These are phyloP conservation scores for Globisporangium viniferum DNA, from an alignment of 352 stramenopile species.

Conservation along the genomic window DNA sequence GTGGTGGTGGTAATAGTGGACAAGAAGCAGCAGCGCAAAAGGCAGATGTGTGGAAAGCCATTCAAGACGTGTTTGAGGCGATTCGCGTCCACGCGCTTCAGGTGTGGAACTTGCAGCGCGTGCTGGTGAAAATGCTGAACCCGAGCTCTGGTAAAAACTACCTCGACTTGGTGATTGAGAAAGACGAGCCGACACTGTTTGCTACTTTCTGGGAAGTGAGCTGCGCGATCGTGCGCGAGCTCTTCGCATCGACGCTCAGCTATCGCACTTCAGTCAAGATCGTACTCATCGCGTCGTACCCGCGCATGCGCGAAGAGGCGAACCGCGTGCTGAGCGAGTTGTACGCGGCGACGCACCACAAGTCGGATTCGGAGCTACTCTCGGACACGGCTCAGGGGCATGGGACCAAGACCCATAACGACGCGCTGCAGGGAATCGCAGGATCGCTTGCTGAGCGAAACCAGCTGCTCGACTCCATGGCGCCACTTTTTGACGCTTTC, in stretches of 20 bases:
- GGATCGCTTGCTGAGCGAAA: slow-evolving; percentile 36
- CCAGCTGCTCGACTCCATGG: slow-evolving; percentile 75
- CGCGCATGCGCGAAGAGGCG: slow-evolving; percentile 75
- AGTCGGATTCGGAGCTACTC: slow-evolving; percentile 22
- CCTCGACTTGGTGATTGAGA: slow-evolving; percentile 64
- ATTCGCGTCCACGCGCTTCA: slow-evolving; percentile 67
- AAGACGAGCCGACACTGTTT: slow-evolving; percentile 77
- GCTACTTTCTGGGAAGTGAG: slow-evolving; percentile 85
- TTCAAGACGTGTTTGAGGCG: slow-evolving; percentile 75
- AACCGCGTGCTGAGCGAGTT: slow-evolving; percentile 61
- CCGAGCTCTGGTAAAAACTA: slow-evolving; percentile 43
- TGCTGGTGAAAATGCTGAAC: slow-evolving; percentile 78
- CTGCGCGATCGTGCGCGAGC: slow-evolving; percentile 69
- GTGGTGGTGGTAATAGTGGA: slow-evolving; percentile 10
- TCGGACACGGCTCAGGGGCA: slow-evolving; percentile 10
- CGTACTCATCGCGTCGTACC: slow-evolving; percentile 73
- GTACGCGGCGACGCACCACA: slow-evolving; percentile 42
- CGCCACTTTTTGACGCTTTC: slow-evolving; percentile 64
- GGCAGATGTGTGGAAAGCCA: slow-evolving; percentile 74
- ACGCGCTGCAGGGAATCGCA: slow-evolving; percentile 37
- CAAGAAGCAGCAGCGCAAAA: slow-evolving; percentile 46
- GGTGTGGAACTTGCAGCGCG: slow-evolving; percentile 86
- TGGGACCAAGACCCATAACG: slow-evolving; percentile 10
- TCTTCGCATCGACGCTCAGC: slow-evolving; percentile 56
- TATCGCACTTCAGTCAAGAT: slow-evolving; percentile 64